Evolutionary conservation across 1,284 basidiomycete species (phyloP).

Genomic region (Puccinia novopanici): DNA sequence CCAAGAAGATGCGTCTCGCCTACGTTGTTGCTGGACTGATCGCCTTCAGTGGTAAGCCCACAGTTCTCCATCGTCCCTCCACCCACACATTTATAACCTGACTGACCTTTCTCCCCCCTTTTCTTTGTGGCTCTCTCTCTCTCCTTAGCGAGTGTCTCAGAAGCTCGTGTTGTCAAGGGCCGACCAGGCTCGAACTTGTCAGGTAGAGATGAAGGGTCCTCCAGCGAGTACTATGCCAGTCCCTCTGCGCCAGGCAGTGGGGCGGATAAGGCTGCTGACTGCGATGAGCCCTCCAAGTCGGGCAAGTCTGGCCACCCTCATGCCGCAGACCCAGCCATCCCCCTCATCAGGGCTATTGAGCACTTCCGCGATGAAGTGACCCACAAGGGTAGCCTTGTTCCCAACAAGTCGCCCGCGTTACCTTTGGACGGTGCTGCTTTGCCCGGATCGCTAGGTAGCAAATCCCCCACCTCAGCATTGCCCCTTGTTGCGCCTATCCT

Average conservation of each 20-base stretch:
- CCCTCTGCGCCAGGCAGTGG: not conserved
- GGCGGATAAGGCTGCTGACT: no score
- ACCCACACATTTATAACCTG: not conserved
- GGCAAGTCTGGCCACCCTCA: not conserved
- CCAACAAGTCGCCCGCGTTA: not conserved
- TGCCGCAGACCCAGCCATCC: not conserved
- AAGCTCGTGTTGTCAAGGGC: not conserved
- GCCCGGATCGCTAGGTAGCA: not conserved
- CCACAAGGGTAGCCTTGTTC: not conserved
- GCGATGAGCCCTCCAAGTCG: not conserved
- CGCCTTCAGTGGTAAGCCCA: slow-evolving; percentile 4
- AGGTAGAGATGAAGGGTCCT: not conserved
- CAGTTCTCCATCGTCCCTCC: no score
- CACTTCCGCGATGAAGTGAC: slow-evolving; percentile 1
- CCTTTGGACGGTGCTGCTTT: not conserved
- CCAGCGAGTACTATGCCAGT: not conserved
- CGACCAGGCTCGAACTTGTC: not conserved
- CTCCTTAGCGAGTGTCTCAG: not conserved
- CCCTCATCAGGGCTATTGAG: slow-evolving; percentile 8
- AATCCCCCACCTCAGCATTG: not conserved
- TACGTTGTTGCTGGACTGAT: slow-evolving; percentile 28
- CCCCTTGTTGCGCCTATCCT: not conserved
- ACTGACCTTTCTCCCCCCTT: not conserved
- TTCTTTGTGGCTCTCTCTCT: not conserved
- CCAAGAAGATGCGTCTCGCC: slow-evolving; percentile 19